phyloP scores from a whole-genome alignment of 768 basidiomycete species.

The Amanita polypyramis region DNA sequence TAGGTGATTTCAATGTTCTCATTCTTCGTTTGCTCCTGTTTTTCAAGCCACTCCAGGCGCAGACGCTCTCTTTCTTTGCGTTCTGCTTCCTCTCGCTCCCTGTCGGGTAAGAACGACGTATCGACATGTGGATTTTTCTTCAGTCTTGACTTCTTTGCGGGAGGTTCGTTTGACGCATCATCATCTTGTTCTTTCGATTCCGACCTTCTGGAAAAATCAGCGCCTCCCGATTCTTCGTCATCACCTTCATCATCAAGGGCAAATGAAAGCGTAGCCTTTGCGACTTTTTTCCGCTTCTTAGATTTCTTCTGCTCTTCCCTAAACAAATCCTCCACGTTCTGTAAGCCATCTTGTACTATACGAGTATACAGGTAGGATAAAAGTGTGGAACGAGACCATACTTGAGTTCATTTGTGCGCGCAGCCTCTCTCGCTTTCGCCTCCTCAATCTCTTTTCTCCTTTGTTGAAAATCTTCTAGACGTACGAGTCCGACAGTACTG shows the following conservation, averaged over 20 bases:
- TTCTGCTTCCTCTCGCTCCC: constrained; percentile 93
- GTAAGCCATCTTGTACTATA: constrained; percentile 46
- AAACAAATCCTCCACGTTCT: constrained; percentile 74
- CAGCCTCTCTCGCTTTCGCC: constrained; percentile 82
- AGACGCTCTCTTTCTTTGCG: constrained; percentile 81
- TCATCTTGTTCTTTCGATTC: constrained; percentile 30
- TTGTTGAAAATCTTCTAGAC: constrained; percentile 88
- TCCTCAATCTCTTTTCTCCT: constrained; percentile 84
- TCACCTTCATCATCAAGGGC: constrained; percentile 67
- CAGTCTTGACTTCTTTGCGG: constrained; percentile 64
- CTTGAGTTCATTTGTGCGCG: constrained; percentile 76
- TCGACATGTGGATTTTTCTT: constrained; percentile 96
- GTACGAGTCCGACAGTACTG: constrained; percentile 85
- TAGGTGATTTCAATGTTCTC: constrained; percentile 88
- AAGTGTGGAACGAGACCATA: constrained; percentile 37
- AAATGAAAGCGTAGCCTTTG: constrained; percentile 86
- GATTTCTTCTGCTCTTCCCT: constrained; percentile 77
- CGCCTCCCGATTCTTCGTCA: constrained; percentile 25
- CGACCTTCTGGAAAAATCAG: constrained; percentile 19
- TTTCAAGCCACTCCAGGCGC: constrained; percentile 82
- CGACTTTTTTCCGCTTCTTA: constrained; percentile 89
- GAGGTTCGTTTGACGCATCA: constrained; percentile 22
- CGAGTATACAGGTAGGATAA: constrained; percentile 8
- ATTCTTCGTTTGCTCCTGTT: constrained; percentile 48
- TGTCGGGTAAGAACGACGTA: constrained; percentile 95